phyloP scores from a whole-genome alignment of 768 basidiomycete genomes.

The Suillus weaverae region DNA sequence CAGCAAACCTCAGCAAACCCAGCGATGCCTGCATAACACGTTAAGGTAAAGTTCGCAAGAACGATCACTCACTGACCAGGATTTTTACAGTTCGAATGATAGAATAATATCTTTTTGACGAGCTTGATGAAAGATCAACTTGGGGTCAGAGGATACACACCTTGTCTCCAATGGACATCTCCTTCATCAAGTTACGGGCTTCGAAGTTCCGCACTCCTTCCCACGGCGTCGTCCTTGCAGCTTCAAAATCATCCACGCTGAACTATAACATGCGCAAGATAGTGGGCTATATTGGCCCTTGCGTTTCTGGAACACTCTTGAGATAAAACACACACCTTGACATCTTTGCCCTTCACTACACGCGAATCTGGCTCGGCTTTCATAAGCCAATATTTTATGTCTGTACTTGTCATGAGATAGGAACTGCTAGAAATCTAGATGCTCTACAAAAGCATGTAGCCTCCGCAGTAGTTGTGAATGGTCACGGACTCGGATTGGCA shows the following conservation, averaged over 20 bases:
- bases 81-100: conserved; percentile 83
- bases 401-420: neutral
- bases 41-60: neutral
- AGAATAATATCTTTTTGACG: conserved; percentile 66
- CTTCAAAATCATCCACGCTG: conserved; percentile 84
- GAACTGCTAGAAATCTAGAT: neutral
- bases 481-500: neutral
- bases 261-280: conserved; percentile 48
- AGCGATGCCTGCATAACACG: conserved; percentile 57
- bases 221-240: conserved; percentile 70
- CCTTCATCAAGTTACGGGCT: conserved; percentile 80
- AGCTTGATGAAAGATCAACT: conserved; percentile 3
- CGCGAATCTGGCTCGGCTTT: conserved; percentile 88
- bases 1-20: conserved; percentile 74
- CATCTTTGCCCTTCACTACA: conserved; percentile 83
- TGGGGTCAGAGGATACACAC: conserved; percentile 35
- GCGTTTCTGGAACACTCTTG: neutral
- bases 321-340: conserved; percentile 53
- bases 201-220: conserved; percentile 87
- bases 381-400: conserved; percentile 59
- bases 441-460: neutral
- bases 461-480: neutral
- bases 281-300: conserved; percentile 1
- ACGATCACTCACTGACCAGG: conserved; percentile 53
- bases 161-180: conserved; percentile 76